phyloP scores from a whole-genome alignment of 352 stramenopile species.

The Pythium brachiatum region DNA sequence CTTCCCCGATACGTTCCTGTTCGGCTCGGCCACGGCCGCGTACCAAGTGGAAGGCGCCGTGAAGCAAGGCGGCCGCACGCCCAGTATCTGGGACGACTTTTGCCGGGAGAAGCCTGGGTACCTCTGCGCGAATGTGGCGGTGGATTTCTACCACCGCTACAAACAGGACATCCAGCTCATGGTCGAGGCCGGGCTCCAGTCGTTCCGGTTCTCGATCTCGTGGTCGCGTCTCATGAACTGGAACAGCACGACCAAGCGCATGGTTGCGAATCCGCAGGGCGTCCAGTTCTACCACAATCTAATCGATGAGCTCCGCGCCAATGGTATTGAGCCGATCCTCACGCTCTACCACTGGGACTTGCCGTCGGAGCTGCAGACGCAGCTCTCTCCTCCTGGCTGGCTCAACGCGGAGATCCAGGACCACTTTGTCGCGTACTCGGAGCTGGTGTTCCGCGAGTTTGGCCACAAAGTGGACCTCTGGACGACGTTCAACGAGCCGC shows the following conservation, averaged over 20 bases:
- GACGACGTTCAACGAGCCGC: slow-evolving; percentile 95
- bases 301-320: slow-evolving; percentile 74
- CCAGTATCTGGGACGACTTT: slow-evolving; percentile 94
- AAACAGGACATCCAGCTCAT: slow-evolving; percentile 91
- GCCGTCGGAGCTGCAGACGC: slow-evolving; percentile 79
- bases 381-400: slow-evolving; percentile 70
- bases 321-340: slow-evolving; percentile 84
- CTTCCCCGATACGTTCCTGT: slow-evolving; percentile 75
- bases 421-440: slow-evolving; percentile 86
- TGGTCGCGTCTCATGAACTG: slow-evolving; percentile 91
- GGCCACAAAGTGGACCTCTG: slow-evolving; percentile 91
- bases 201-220: slow-evolving; percentile 91
- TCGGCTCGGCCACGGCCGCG: slow-evolving; percentile 83
- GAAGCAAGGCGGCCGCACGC: slow-evolving; percentile 70
- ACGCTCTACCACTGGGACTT: slow-evolving; percentile 97
- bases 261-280: slow-evolving; percentile 75
- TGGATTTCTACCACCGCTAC: slow-evolving; percentile 92
- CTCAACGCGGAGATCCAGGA: slow-evolving; percentile 51
- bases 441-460: slow-evolving; percentile 89
- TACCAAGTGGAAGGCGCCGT: slow-evolving; percentile 94
- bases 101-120: slow-evolving; percentile 61
- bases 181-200: slow-evolving; percentile 83
- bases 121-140: slow-evolving; percentile 88
- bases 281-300: slow-evolving; percentile 92
- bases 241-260: slow-evolving; percentile 43